Percentiles rank a stretch among this genome's conserved stretches.
phyloP scores from a whole-genome alignment of 768 basidiomycete genomes.

The Cubamyces lactineus region DNA sequence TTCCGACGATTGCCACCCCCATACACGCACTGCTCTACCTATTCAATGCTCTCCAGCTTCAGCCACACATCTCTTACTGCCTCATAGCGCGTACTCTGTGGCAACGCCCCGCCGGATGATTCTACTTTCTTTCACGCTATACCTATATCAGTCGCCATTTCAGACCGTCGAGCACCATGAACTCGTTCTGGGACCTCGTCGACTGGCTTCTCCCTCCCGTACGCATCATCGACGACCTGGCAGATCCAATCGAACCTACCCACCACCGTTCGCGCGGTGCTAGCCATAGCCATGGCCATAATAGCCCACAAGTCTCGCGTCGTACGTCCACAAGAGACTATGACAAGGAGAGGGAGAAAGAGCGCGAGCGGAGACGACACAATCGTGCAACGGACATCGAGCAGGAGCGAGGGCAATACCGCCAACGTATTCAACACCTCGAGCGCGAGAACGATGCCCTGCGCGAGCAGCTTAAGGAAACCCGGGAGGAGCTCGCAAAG shows the following conservation, averaged over 20 bases:
- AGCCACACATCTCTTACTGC: neutral
- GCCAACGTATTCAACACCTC: constrained; percentile 27
- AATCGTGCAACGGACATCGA: constrained; percentile 19
- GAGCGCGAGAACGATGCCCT: constrained; percentile 33
- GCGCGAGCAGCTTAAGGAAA: constrained; percentile 27
- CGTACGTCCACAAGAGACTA: constrained; percentile 14
- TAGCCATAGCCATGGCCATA: constrained; percentile 12
- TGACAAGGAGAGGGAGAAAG: constrained; percentile 25
- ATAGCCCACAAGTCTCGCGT: constrained; percentile 13
- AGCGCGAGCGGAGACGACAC: constrained; percentile 21
- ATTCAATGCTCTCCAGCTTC: constrained; percentile 1
- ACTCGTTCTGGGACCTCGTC: constrained; percentile 35
- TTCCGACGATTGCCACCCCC: constrained; percentile 2
- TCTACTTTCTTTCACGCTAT: constrained; percentile 1
- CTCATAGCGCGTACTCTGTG: constrained; percentile 25
- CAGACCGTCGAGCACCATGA: constrained; percentile 27
- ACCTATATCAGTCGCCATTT: neutral
- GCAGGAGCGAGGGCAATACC: constrained; percentile 25
- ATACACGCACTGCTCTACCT: constrained; percentile 7
- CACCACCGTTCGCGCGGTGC: constrained; percentile 23
- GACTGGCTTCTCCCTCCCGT: constrained; percentile 37
- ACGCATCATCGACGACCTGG: constrained; percentile 35
- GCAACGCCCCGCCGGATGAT: constrained; percentile 25
- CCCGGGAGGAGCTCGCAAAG: constrained; percentile 24
- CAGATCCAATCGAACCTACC: constrained; percentile 27